Evolutionary conservation across 345 rosid species (phyloP).

Genomic region (Orychophragmus violaceus): DNA sequence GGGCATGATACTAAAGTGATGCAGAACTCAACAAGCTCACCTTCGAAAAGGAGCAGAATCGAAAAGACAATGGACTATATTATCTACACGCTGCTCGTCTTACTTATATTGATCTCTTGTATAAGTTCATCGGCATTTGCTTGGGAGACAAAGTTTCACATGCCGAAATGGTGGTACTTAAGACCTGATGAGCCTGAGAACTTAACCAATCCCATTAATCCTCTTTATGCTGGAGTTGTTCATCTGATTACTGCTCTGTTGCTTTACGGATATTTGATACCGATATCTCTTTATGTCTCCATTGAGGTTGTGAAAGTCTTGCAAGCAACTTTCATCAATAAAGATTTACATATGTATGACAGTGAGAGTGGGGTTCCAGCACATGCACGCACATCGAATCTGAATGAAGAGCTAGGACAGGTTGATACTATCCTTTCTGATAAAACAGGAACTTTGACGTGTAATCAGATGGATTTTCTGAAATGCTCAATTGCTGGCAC

Average conservation of each 20-base stretch:
- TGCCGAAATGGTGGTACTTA: slow-evolving; percentile 85
- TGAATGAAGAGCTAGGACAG: slow-evolving; percentile 96
- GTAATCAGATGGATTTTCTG: slow-evolving; percentile 98
- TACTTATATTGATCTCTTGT: slow-evolving; percentile 62
- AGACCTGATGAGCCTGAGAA: slow-evolving; percentile 42
- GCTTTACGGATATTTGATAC: slow-evolving; percentile 92
- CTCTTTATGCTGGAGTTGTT: slow-evolving; percentile 58
- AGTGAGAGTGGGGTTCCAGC: slow-evolving; percentile 82
- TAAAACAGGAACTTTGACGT: slow-evolving; percentile 96
- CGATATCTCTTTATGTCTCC: slow-evolving; percentile 93
- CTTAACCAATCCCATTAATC: slow-evolving; percentile 55
- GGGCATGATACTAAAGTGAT: slow-evolving; percentile 95
- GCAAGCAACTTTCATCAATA: slow-evolving; percentile 89
- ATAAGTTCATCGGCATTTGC: slow-evolving; percentile 85
- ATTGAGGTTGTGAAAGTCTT: slow-evolving; percentile 93
- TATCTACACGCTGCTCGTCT: slow-evolving; percentile 70
- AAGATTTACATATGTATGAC: slow-evolving; percentile 82
- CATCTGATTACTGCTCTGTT: slow-evolving; percentile 92
- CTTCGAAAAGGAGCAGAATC: slow-evolving; percentile 78
- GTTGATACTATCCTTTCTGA: slow-evolving; percentile 97
- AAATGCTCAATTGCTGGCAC: slow-evolving; percentile 93
- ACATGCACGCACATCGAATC: slow-evolving; percentile 88
- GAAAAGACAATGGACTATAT: slow-evolving; percentile 88
- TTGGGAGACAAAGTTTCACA: slow-evolving; percentile 62
- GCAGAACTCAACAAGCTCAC: slow-evolving; percentile 87